phyloP scores from a whole-genome alignment of 2,329 filamentous ascomycete genomes.

The Paecilomyces fulvus region DNA sequence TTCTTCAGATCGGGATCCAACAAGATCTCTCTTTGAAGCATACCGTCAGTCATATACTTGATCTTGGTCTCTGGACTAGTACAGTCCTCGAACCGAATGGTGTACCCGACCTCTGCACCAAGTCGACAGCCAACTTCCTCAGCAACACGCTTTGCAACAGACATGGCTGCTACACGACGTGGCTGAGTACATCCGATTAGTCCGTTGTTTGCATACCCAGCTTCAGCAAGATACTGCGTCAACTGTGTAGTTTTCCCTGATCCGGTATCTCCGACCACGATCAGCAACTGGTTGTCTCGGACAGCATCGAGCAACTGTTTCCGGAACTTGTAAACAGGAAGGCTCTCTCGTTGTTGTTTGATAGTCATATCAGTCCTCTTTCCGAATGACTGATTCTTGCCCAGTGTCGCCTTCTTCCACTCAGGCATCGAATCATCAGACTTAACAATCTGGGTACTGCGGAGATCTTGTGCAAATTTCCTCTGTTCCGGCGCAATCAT shows the following conservation, averaged over 20 bases:
- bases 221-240: slow-evolving; percentile 91
- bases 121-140: slow-evolving; percentile 90
- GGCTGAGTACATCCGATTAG: slow-evolving; percentile 96
- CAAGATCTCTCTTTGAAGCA: slow-evolving; percentile 91
- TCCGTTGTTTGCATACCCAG: slow-evolving; percentile 75
- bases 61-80: slow-evolving; percentile 82
- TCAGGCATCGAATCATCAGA: slow-evolving; percentile 67
- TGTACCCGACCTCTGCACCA: slow-evolving; percentile 91
- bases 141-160: slow-evolving; percentile 90
- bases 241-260: slow-evolving; percentile 96
- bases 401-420: slow-evolving; percentile 79
- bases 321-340: slow-evolving; percentile 85
- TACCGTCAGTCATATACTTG: slow-evolving; percentile 99
- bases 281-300: slow-evolving; percentile 77
- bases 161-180: slow-evolving; percentile 94
- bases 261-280: slow-evolving; percentile 94
- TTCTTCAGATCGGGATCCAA: slow-evolving; percentile 80
- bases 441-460: slow-evolving; percentile 54
- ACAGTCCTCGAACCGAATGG: slow-evolving; percentile 93
- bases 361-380: slow-evolving; percentile 87
- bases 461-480: slow-evolving; percentile 81
- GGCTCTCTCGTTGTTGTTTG: slow-evolving; percentile 82
- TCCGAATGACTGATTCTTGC: slow-evolving; percentile 71
- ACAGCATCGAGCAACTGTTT: slow-evolving; percentile 82
- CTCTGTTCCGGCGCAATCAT: slow-evolving; percentile 80